A percentile compares a stretch with the other conserved stretches of the same genome.
Conservation (phyloP, 108 stramenopile genomes). For the Chaetoceros tenuissimus region DNA sequence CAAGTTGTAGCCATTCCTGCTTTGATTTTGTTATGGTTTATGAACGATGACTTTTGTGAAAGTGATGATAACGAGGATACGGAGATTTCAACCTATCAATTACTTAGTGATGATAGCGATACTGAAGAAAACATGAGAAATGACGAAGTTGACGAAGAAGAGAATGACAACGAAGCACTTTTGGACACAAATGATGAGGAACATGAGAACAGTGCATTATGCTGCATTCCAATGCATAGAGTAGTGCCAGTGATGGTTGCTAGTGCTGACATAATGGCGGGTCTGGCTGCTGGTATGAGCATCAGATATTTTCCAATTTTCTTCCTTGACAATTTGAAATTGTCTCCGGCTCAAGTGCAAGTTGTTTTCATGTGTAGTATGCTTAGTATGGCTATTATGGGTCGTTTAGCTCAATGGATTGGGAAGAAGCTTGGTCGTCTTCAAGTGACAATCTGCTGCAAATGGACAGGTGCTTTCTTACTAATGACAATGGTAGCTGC, state of each 20-base stretch:
- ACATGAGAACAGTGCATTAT: neutral
- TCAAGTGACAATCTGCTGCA: too few species aligned
- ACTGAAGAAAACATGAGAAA: constrained; percentile 2
- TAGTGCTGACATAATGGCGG: constrained; percentile 32
- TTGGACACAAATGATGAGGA: neutral
- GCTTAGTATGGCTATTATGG: constrained; percentile 15
- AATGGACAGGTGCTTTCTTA: too few species aligned
- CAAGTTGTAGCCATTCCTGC: constrained; percentile 19
- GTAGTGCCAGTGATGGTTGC: constrained; percentile 24
- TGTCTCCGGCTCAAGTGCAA: constrained; percentile 47
- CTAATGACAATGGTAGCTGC: constrained; percentile 5
- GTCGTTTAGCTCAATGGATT: neutral
- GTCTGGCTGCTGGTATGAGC: constrained; percentile 56
- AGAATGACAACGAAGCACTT: too few species aligned
- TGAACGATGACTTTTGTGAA: constrained; percentile 26
- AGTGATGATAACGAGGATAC: too few species aligned
- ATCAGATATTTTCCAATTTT: constrained; percentile 70
- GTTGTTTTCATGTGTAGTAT: constrained; percentile 28
- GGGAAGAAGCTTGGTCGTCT: constrained; percentile 14
- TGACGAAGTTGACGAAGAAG: too few species aligned
- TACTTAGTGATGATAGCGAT: constrained; percentile 10
- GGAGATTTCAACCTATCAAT: too few species aligned
- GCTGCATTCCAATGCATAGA: constrained; percentile 9
- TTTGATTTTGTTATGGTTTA: constrained; percentile 13
- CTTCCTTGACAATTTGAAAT: constrained; percentile 31